Evolutionary conservation across 1,284 basidiomycete species (phyloP), one percentile per base, ranked within the genome.

Genomic region (Termitomyces sp.): DNA sequence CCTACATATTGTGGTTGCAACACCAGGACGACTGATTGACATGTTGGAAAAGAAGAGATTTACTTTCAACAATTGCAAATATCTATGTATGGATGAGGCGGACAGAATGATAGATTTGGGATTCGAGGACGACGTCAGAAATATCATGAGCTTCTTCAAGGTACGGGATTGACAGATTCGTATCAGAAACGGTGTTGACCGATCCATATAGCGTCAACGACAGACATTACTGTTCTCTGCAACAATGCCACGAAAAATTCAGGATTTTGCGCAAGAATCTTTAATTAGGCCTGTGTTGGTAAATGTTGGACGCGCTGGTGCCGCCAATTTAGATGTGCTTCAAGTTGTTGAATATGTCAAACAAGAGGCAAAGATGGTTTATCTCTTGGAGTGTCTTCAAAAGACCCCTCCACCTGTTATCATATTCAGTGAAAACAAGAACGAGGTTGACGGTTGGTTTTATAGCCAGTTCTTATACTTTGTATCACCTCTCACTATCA

Each of bases 61-160:
- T 63, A 92, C 87, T 1, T 88, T 98, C 60, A 88, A 93, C 55
- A 88, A 88, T 60, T 95, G 92, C 83, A 92, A 91, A 72, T 98
- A 88, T 68, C 74, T 99, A 4, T 98, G 95, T 66, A 93, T 99
- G 84, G 97, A 99, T 72, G 97, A 99, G 72, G 97, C 97, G 0
- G 97, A 99, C 72, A 78, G 97, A 48, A 99, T 99, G 97, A 96
- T 99, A 59, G 97, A 99, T 65, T 80, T 98, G 69, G 97, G 96
- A 0, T 99, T 99, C 63, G 97, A 99, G 69, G 97, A 99, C 53
- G 96, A 99, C 64, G 94, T 99, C 26, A 80, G 96, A 53, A 96
- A 94, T 65, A 97, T 99, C 64, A 97, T 99, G 93, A 93, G 89
- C 60, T 97, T 93, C 69, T 98, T 98, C 79, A 95, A 91, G 75